Percentiles rank a stretch among this genome's conserved stretches.
Conservation (phyloP, 2,329 filamentous ascomycete genomes). For the Trichoderma simmonsii region DNA sequence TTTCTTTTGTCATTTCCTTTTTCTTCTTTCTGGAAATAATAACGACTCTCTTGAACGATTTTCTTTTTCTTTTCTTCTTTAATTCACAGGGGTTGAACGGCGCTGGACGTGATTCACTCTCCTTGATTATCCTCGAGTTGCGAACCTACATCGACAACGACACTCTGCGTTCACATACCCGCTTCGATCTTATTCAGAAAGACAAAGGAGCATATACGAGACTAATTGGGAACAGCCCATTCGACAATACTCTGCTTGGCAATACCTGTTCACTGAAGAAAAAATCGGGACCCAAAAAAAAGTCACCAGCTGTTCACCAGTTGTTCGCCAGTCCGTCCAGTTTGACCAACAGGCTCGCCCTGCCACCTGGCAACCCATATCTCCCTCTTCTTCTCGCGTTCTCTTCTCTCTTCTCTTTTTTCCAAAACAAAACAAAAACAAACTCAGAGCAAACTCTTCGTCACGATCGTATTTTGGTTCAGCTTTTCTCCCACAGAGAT, state of each 20-base stretch:
- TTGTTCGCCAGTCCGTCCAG: not conserved
- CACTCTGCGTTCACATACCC: not conserved
- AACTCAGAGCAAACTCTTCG: not conserved
- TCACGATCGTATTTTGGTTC: slow-evolving; percentile 17
- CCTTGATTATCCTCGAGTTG: slow-evolving; percentile 6
- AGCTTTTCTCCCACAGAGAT: slow-evolving; percentile 18
- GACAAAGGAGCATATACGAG: not conserved
- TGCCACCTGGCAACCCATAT: slow-evolving; percentile 14
- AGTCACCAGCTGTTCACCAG: slow-evolving; percentile 8
- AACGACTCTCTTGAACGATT: not conserved
- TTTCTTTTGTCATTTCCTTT: not conserved
- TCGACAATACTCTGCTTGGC: not conserved
- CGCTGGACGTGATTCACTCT: slow-evolving; percentile 22
- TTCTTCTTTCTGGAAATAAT: not conserved
- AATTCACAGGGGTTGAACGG: slow-evolving; percentile 16
- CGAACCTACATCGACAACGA: not conserved
- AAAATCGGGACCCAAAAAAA: not conserved
- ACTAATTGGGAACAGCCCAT: not conserved
- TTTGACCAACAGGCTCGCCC: not conserved
- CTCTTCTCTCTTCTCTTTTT: slow-evolving; percentile 1
- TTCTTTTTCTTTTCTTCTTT: not conserved
- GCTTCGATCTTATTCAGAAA: not conserved
- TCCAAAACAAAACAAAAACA: slow-evolving; percentile 3
- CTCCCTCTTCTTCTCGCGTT: not conserved
- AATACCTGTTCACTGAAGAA: not conserved